These are phyloP conservation scores for Hemisphaericaspora nanyangensis DNA, from an alignment of 805 yeast species.

Conservation along the genomic window DNA sequence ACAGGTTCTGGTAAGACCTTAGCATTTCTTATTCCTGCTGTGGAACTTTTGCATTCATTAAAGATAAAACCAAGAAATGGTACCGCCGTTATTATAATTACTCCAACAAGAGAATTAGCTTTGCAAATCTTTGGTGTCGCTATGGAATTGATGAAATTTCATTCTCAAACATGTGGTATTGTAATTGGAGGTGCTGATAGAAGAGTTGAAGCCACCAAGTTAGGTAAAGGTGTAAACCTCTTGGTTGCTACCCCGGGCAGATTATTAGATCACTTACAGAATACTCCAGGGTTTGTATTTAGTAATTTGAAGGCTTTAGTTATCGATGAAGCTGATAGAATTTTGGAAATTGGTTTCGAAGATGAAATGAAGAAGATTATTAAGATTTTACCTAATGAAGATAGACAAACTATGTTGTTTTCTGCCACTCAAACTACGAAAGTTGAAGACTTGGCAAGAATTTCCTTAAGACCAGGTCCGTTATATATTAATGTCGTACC, in stretches of 20 bases:
- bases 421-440: constrained; percentile 99
- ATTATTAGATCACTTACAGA: constrained; percentile 91
- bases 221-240: constrained; percentile 88
- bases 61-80: constrained; percentile 98
- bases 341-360: constrained; percentile 95
- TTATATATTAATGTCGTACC: constrained; percentile 89
- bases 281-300: constrained; percentile 89
- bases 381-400: constrained; percentile 85
- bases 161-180: constrained; percentile 91
- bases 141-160: constrained; percentile 84
- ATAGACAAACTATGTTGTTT: constrained; percentile 93
- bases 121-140: constrained; percentile 98
- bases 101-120: constrained; percentile 98
- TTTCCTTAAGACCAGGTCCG: constrained; percentile 92
- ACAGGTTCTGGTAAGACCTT: constrained; percentile 98
- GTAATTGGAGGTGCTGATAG: constrained; percentile 99
- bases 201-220: constrained; percentile 94
- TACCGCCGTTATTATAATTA: constrained; percentile 91
- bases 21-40: constrained; percentile 93
- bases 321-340: constrained; percentile 98
- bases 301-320: constrained; percentile 91
- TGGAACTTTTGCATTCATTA: constrained; percentile 83
- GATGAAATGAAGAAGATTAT: constrained; percentile 98
- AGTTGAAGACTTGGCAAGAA: constrained; percentile 96
- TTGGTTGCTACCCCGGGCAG: constrained; percentile 98